Evolutionary conservation across 306 rosid genomes (phyloP), one percentile per base, ranked within the genome.

Genomic region (Arachis hypogaea): DNA sequence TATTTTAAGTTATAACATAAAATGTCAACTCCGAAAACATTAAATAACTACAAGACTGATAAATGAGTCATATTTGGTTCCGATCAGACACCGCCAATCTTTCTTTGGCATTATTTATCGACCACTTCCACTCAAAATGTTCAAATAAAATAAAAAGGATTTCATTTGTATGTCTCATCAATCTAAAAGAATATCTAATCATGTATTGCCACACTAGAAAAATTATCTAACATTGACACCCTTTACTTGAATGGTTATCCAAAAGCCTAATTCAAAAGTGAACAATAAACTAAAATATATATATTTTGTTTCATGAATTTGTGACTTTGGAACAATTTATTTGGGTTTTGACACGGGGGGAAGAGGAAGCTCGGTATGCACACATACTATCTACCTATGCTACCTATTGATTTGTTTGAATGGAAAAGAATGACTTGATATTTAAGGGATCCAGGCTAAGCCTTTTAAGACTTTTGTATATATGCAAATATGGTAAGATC

Each of bases 331-430:
- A 69, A 12, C 30, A 12, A 28, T 73, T 73, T 38, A 41, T 52
- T 41, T 9, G 69, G 78, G 33, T 44, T 52, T 52, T 54, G 5
- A 11, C 33, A 52, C 8, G 63, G 6, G 16, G 40, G 8, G 7
- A 33, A 36, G 42, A 30, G 33, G 38, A 67, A 44, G 30, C 14
- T 11, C 44, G 30, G 12, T 4, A 10, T 11, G 54, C 54, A 59
- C 36, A 66, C 55, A 46, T 75, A 73, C 46, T 66, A 5, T 63
- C 57, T 66, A 7, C 71, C 78, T n/a, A 47, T 57, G 12, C 62
- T 57, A 38, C 62, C 36, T 8, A 57, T 44, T 44, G 49, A 46
- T 33, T 36, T 33, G 6, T 66, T 54, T 46, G 59, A 63, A 36
- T 12, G 36, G 3, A 45, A 56, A 75, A 29, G 71, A 75, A 7